Base-by-base conservation (phyloP, 2,329 filamentous ascomycete species). In the Bipolaris oryzae region DNA sequence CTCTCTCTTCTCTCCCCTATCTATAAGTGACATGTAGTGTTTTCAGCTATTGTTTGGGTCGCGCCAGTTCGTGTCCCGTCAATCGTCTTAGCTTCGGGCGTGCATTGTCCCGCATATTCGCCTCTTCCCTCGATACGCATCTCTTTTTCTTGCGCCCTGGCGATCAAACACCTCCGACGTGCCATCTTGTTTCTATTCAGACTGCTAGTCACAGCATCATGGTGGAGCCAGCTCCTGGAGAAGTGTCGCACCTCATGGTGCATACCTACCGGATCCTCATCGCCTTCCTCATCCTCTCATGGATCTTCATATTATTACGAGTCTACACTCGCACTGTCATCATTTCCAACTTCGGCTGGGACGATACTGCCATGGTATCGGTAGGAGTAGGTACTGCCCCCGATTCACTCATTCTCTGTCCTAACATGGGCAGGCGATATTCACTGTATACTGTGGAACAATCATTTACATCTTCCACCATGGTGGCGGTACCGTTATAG, bases 271-370 rank as follows among this genome's bases (percentile, higher is more conserved):
- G 61, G 3, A 64, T 76, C 18, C 69, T 67, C 1, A 73, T 76
- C 38, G 66, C 64, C n/a, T 78, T 77, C 51, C 61, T 80, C 20
- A 58, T 59, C 2, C 49, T 76, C 2, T 62, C 77, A 18, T 80
- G 77, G 73, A 28, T 76, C 37, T 74, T 78, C 43, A 68, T 79
- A 7, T 45, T 68, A 1, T 63, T 79, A 7, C 69, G 78, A 35
- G 65, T 76, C 42, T 80, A 74, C 70, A 78, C 78, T 10, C 72
- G 79, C 37, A 70, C 69, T 1, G 67, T 63, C 31, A 60, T 80
- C 25, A 76, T 78, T 34, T 64, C 71, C 15, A 76, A 68, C 42
- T 77, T 79, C 53, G 78, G 79, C 2, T 78, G 76, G 74, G 79
- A 81, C 53, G 79, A 81, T 62, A 68, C 63, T 13, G 67, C 72